A percentile compares a stretch with the other conserved stretches of the same genome.
Evolutionary conservation across 352 stramenopile genomes (phyloP).

Genomic region (Globisporangium viniferum): DNA sequence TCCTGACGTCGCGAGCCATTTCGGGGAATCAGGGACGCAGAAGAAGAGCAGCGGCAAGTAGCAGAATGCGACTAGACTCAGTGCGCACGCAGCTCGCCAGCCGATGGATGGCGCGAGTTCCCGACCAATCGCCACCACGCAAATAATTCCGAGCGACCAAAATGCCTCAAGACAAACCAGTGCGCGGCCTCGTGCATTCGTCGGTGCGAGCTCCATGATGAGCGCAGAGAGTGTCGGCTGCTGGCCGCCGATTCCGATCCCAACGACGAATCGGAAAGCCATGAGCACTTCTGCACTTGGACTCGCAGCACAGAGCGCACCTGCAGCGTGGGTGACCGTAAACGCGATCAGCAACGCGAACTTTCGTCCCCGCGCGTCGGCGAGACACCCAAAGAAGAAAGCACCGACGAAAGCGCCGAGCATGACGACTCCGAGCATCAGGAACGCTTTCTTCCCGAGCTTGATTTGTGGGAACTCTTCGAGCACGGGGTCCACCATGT

Average conservation of each 20-base stretch:
- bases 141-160: not conserved
- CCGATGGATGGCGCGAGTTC: not conserved
- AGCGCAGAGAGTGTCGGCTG: not conserved
- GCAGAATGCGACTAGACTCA: not conserved
- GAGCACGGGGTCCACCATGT: no score
- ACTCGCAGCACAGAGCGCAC: not conserved
- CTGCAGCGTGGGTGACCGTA: not conserved
- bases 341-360: no score
- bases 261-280: not conserved
- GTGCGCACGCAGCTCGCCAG: not conserved
- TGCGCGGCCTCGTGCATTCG: not conserved
- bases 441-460: not conserved
- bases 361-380: no score
- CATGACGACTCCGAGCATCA: not conserved
- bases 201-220: conserved; percentile 8
- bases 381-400: no score
- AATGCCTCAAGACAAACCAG: not conserved
- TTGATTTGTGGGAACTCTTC: no score
- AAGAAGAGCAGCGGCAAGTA: not conserved
- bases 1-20: not conserved
- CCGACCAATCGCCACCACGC: not conserved
- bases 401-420: no score
- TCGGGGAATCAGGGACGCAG: not conserved
- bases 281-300: not conserved
- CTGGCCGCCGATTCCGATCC: not conserved